phyloP scores from a whole-genome alignment of 164 flowering plant genomes.

The Warburgia ugandensis region DNA sequence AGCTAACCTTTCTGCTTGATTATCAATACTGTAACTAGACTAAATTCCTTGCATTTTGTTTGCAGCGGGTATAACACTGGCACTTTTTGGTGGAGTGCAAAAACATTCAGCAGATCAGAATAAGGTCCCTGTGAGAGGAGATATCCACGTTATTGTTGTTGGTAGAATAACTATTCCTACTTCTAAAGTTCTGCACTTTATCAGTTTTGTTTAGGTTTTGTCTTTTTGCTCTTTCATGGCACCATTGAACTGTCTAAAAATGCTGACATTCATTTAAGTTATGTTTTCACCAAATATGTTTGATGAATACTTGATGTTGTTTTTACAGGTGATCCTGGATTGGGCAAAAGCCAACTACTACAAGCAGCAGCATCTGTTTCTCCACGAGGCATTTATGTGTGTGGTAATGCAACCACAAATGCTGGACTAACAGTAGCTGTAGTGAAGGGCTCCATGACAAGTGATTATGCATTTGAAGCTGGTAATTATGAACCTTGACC shows the following conservation, averaged over 20 bases:
- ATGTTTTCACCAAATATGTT: too few species aligned
- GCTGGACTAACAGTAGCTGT: constrained; percentile 99
- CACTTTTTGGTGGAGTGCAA: constrained; percentile 89
- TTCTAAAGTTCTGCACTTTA: neutral
- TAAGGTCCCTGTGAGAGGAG: constrained; percentile 98
- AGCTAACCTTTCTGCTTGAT: neutral
- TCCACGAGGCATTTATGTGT: constrained; percentile 95
- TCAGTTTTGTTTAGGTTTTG: neutral
- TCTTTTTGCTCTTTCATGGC: too few species aligned
- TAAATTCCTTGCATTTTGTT: constrained; percentile 5
- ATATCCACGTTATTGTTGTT: constrained; percentile 88
- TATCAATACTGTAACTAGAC: neutral
- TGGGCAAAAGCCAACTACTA: constrained; percentile 96
- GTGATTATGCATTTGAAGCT: constrained; percentile 97
- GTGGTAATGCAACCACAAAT: constrained; percentile 98
- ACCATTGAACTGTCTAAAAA: too few species aligned
- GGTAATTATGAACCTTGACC: constrained; percentile 35
- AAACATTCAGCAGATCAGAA: constrained; percentile 86
- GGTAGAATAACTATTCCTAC: constrained; percentile 31
- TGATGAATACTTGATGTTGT: constrained; percentile 9
- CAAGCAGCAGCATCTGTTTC: constrained; percentile 98
- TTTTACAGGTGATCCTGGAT: constrained; percentile 92
- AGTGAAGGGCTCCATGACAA: constrained; percentile 85
- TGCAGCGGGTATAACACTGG: constrained; percentile 81
- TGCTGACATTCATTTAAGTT: too few species aligned